Evolutionary conservation across 2,329 filamentous ascomycete species (phyloP), one percentile per base, ranked within the genome.

Genomic region (Arthroderma uncinatum): DNA sequence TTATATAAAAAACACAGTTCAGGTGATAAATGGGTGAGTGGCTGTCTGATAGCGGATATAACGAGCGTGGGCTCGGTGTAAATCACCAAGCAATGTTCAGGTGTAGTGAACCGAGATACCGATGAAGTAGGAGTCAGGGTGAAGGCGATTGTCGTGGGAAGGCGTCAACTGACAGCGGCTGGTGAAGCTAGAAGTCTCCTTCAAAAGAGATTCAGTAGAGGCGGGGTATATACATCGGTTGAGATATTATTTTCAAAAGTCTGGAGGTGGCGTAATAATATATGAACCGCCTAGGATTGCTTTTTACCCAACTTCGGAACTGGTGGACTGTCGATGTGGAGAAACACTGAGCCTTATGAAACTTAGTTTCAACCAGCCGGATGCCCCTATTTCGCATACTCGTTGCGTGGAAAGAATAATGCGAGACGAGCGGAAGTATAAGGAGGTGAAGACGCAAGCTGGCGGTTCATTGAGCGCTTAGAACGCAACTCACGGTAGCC

Each of bases 281-380:
- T 53, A 53, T 53, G n/a, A 55, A 55, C 34, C 34, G 53, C n/a
- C 53, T 37, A 28, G 33, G 37, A 28, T 42, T 40, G 23, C 36
- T 55, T 55, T 55, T 53, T 53, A 53, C 34, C 25, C 52, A 54
- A 37, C 53, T 55, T 55, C 53, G 53, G 53, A 42, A 55, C 52
- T 55, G 53, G 34, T 55, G 34, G 23, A 55, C 53, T 48, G 34
- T 53, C 19, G 52, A 58, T 60, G 58, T 60, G 58, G 58, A 60
- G 58, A 57, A 57, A 50, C 50, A 56, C 56, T 53, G 56, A 58
- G 58, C 58, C 56, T 60, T 60, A 60, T 60, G 55, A 60, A 60
- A 60, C 58, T 54, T 60, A 58, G 58, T 56, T 55, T 34, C 36
- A 50, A 58, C 57, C 57, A 56, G 55, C 57, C 50, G 30, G 19